Percentiles rank a stretch among this genome's conserved stretches.
Conservation (phyloP, 345 rosid species). For the Lepidium aucheri region DNA sequence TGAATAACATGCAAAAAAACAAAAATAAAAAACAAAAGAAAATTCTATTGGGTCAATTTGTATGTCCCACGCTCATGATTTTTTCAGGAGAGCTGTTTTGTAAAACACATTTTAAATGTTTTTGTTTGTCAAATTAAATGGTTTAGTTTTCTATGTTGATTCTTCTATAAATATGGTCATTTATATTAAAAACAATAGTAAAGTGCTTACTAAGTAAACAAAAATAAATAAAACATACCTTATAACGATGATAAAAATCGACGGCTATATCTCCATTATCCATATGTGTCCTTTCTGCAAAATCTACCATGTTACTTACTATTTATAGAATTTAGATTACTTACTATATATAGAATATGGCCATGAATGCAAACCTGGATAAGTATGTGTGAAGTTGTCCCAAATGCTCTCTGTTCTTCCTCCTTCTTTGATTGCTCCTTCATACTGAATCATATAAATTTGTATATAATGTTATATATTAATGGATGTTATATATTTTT, state of each 20-base stretch:
- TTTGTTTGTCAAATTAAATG: no score
- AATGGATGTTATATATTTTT: background rate
- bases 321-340: background rate
- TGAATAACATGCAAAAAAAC: no score
- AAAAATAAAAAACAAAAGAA: no score
- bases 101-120: no score
- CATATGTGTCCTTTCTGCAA: slow-evolving; percentile 31
- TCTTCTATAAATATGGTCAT: no score
- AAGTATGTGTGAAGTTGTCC: slow-evolving; percentile 26
- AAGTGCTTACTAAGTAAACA: no score
- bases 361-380: slow-evolving; percentile 6
- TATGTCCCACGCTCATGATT: no score
- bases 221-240: slow-evolving; percentile 15
- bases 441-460: slow-evolving; percentile 19
- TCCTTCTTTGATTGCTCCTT: slow-evolving; percentile 33
- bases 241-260: slow-evolving; percentile 37
- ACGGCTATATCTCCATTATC: slow-evolving; percentile 37
- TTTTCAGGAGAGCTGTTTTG: no score
- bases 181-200: no score
- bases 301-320: background rate
- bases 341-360: background rate
- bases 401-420: slow-evolving; percentile 34
- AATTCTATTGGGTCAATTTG: no score
- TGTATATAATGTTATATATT: background rate
- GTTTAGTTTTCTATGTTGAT: no score